These are phyloP conservation scores for Calocera cornea DNA, from an alignment of 768 basidiomycete species.

Conservation along the genomic window DNA sequence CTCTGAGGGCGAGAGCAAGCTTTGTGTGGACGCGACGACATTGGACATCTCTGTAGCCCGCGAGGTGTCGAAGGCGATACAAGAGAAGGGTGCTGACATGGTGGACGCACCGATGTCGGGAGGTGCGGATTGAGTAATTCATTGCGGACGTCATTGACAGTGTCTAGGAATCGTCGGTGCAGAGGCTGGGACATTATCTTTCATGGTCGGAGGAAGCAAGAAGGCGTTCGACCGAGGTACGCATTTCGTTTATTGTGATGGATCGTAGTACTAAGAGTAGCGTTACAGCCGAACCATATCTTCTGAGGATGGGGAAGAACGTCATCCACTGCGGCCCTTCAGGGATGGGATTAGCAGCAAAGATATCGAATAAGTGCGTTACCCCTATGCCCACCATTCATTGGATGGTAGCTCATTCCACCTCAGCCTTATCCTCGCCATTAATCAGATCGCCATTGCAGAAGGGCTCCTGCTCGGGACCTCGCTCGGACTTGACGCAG, in stretches of 20 bases:
- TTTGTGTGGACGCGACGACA: constrained; percentile 86
- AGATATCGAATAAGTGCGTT: constrained; percentile 73
- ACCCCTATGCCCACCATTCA: neutral
- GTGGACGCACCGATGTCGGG: constrained; percentile 92
- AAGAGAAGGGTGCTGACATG: constrained; percentile 50
- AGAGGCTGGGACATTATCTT: constrained; percentile 72
- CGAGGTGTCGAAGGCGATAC: constrained; percentile 44
- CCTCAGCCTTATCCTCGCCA: constrained; percentile 37
- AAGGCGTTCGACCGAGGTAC: constrained; percentile 34
- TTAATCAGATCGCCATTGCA: constrained; percentile 70
- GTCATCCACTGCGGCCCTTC: constrained; percentile 74
- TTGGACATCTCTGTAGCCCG: constrained; percentile 67
- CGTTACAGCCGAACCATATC: constrained; percentile 37
- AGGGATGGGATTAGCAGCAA: constrained; percentile 71
- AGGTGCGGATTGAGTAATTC: constrained; percentile 36
- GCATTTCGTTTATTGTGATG: neutral
- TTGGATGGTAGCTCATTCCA: neutral
- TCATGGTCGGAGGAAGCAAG: constrained; percentile 74
- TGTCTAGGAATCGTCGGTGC: constrained; percentile 67
- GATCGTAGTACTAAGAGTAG: constrained; percentile 5
- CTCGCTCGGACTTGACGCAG: constrained; percentile 56
- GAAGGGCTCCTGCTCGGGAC: constrained; percentile 84
- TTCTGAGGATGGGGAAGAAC: constrained; percentile 64
- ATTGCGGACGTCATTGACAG: neutral
- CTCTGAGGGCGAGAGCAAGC: constrained; percentile 30